These are phyloP conservation scores for Trichopus zeylanicus DNA, from an alignment of 116 monocot genomes.

Conservation along the genomic window DNA sequence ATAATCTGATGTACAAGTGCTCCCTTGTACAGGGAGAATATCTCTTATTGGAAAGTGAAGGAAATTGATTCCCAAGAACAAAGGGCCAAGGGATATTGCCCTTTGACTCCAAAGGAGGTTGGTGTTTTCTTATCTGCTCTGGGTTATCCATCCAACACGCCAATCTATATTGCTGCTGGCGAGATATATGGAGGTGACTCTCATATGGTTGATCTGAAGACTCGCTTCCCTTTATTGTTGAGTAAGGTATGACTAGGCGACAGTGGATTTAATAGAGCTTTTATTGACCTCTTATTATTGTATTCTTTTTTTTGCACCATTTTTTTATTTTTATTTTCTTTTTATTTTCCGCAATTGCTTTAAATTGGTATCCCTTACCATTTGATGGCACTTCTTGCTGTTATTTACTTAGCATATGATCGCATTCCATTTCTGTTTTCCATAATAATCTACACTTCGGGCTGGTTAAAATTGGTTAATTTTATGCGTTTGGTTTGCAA, in stretches of 20 bases:
- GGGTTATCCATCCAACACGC: slow-evolving; percentile 92
- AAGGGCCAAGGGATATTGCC: slow-evolving; percentile 75
- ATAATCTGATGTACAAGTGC: neutral
- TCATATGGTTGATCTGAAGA: slow-evolving; percentile 68
- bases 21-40: slow-evolving; percentile 53
- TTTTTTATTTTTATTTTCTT: too few relatives aligned
- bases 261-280: neutral
- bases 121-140: slow-evolving; percentile 74
- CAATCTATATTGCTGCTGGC: slow-evolving; percentile 89
- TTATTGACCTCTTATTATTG: too few relatives aligned
- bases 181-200: slow-evolving; percentile 88
- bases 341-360: too few relatives aligned
- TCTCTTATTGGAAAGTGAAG: slow-evolving; percentile 90
- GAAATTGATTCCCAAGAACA: slow-evolving; percentile 78
- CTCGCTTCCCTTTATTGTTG: slow-evolving; percentile 72
- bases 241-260: too few relatives aligned
- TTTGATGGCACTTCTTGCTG: too few relatives aligned
- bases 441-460: too few relatives aligned
- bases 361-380: too few relatives aligned
- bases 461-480: too few relatives aligned
- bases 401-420: too few relatives aligned
- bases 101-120: slow-evolving; percentile 94
- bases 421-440: too few relatives aligned
- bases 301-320: too few relatives aligned
- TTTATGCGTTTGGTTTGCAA: too few relatives aligned